phyloP scores from a whole-genome alignment of 345 rosid genomes.

The Populus nigra region DNA sequence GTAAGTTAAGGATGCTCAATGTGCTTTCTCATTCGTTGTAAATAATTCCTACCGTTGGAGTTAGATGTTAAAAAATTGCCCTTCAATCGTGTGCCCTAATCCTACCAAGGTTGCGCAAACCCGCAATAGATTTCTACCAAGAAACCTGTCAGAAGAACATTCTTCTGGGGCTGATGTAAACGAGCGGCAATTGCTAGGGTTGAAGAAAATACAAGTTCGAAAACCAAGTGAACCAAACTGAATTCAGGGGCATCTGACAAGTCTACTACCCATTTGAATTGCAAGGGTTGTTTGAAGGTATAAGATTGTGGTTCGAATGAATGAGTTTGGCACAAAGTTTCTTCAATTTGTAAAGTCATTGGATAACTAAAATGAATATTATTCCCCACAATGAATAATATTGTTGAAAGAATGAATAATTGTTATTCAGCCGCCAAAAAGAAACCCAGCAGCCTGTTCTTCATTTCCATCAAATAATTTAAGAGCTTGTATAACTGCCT shows the following conservation, averaged over 20 bases:
- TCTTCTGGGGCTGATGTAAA: not conserved
- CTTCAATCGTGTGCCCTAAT: too few relatives aligned
- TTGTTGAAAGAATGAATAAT: not conserved
- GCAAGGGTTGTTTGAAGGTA: not conserved
- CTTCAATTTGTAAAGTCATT: not conserved
- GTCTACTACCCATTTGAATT: constrained; percentile 13
- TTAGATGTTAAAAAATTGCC: too few relatives aligned
- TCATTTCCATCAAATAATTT: constrained; percentile 76
- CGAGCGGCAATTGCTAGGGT: not conserved
- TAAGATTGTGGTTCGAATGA: not conserved
- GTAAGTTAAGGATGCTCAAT: not conserved
- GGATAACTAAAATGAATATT: not conserved
- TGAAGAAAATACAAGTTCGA: not conserved
- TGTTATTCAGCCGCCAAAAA: constrained; percentile 66
- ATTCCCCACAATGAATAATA: not conserved
- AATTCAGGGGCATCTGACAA: not conserved
- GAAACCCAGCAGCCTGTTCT: constrained; percentile 96
- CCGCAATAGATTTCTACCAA: not conserved
- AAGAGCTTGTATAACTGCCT: constrained; percentile 86
- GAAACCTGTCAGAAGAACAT: not conserved
- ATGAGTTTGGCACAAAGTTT: not conserved
- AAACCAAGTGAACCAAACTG: not conserved
- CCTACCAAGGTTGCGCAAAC: too few relatives aligned
- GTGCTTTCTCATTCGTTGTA: too few relatives aligned
- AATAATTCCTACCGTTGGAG: too few relatives aligned